Base-by-base conservation (phyloP, 106 monocot genomes). In the Apostasia ramifera region DNA sequence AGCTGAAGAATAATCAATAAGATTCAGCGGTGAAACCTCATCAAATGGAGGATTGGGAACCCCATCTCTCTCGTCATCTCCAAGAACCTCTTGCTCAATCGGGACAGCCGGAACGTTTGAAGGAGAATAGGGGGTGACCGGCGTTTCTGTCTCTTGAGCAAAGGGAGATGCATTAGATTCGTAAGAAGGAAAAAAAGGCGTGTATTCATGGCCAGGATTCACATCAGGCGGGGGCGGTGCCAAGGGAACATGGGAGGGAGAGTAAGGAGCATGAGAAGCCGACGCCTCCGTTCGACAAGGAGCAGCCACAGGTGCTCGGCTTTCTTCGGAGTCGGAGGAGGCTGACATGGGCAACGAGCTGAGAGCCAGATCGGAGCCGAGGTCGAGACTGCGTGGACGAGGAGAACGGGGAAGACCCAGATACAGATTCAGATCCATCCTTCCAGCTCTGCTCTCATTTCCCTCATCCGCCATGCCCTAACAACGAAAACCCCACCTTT, bases 381-480 rank as follows among this genome's bases (percentile, higher is more conserved):
- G 83, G 72, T 83, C 88, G 1, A 67, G 57, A 26, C 72, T 65
- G 59, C 68, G 79, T 3, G 63, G 73, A 26, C 79, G 83, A n/a
- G 83, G 81, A 1, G 83, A 84, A 10, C 71, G 83, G 7, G 93
- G 86, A 38, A 89, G 81, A 8, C 89, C 93, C 38, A 93, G 53
- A 53, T 89, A 89, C 47, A 93, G 81, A 73, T 93, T 93, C 74
- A 93, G 86, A 84, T 93, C 93, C 86, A 93, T 80, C 39, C 70
- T 66, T 51, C 72, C 61, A 37, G 63, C 63, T 40, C 70, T 53
- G 38, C 72, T 70, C 65, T 63, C 68, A 48, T 71, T 57, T 47
- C 75, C 78, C n/a, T 80, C 80, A 53, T 67, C 82, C 42, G 71
- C 72, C 78, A 83, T 83, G 48, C 48, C 68, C 66, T 48, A 44